A percentile compares a stretch with the other conserved stretches of the same genome.
Evolutionary conservation across 306 rosid genomes (phyloP).

Genomic region (Castanopsis chinensis): DNA sequence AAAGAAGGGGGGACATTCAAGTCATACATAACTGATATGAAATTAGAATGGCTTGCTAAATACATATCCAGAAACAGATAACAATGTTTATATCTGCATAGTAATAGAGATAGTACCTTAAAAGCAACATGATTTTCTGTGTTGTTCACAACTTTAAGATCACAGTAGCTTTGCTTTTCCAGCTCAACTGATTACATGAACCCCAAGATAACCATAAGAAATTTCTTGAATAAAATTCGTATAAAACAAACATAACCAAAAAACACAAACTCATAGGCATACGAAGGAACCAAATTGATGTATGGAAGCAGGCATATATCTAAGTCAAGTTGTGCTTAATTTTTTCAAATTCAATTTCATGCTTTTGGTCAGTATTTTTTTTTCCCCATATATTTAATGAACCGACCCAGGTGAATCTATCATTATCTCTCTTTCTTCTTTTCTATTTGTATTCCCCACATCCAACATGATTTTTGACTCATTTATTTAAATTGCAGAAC

Average conservation of each 20-base stretch:
- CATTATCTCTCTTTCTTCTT: not conserved
- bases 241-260: not conserved
- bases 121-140: conserved; percentile 77
- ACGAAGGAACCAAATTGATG: not conserved
- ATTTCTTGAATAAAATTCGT: not conserved
- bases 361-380: not conserved
- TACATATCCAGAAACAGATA: conserved; percentile 1
- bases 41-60: not conserved
- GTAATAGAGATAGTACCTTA: conserved; percentile 51
- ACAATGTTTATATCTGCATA: not conserved
- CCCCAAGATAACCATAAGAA: conserved; percentile 15
- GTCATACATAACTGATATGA: conserved; percentile 4
- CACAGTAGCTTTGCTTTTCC: conserved; percentile 85
- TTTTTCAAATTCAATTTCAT: not conserved
- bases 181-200: conserved; percentile 70
- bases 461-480: not conserved
- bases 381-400: not conserved
- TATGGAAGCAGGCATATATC: not conserved
- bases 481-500: no score
- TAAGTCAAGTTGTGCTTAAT: not conserved
- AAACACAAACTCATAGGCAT: not conserved
- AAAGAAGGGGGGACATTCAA: conserved; percentile 3
- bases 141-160: conserved; percentile 79
- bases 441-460: not conserved
- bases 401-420: not conserved